phyloP scores from a whole-genome alignment of 2,329 filamentous ascomycete genomes.

The Byssothecium circinans region DNA sequence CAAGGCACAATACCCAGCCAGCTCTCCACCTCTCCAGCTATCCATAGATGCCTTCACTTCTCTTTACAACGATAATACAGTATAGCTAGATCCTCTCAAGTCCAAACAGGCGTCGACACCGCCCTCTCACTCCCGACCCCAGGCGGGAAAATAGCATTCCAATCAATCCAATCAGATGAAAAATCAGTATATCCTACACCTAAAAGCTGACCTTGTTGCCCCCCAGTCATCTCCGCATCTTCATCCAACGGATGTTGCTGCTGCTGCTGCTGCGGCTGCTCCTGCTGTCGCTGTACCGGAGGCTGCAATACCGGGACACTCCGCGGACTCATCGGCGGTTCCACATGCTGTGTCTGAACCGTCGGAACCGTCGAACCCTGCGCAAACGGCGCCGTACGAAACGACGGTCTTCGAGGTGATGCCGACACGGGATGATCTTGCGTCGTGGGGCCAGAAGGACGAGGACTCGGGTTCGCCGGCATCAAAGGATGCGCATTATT shows the following conservation, averaged over 20 bases:
- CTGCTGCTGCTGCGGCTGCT: neutral
- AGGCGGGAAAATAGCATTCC: slow-evolving; percentile 21
- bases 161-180: slow-evolving; percentile 21
- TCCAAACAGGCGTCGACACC: slow-evolving; percentile 10
- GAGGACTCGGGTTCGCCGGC: neutral
- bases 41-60: too few species aligned
- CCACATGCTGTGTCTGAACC: neutral
- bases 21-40: too few species aligned
- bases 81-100: neutral
- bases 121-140: neutral
- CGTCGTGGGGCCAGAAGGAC: neutral
- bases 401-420: neutral
- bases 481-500: neutral
- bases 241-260: neutral
- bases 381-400: neutral
- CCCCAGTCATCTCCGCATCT: neutral
- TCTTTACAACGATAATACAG: too few species aligned
- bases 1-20: too few species aligned
- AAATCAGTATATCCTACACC: slow-evolving; percentile 9
- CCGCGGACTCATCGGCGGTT: neutral
- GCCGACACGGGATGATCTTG: neutral
- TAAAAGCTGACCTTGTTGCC: slow-evolving; percentile 6
- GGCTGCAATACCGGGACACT: neutral
- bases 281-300: neutral
- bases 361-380: too few species aligned